Conservation (phyloP, 176 grass and related monocot species). For the Pontederia crassipes region DNA sequence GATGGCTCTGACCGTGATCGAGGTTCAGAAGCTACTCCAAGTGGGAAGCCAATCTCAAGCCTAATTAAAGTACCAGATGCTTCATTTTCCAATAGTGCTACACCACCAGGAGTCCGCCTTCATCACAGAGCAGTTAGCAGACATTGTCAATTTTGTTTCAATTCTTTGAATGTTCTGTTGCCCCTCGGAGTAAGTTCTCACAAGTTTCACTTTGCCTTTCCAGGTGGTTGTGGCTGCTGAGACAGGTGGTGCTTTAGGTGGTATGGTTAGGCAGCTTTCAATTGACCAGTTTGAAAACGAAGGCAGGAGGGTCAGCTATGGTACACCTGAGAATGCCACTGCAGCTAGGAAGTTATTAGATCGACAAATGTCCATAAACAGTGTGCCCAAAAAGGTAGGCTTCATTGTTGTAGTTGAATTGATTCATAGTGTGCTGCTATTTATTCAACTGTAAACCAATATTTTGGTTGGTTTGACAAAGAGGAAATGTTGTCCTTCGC, state of each 20-base stretch:
- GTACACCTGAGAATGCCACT: conserved; percentile 38
- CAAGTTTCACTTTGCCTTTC: background rate
- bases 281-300: conserved; percentile 64
- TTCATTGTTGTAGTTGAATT: background rate
- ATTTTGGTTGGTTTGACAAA: too few relatives aligned
- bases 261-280: conserved; percentile 46
- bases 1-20: conserved; percentile 20
- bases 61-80: conserved; percentile 27
- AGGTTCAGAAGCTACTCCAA: conserved; percentile 19
- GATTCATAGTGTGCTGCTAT: background rate
- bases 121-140: too few relatives aligned
- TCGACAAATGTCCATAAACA: conserved; percentile 46
- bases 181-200: too few relatives aligned
- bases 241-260: conserved; percentile 42
- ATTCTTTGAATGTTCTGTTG: too few relatives aligned
- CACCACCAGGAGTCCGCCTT: background rate
- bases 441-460: too few relatives aligned
- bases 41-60: conserved; percentile 16
- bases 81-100: conserved; percentile 12
- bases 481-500: too few relatives aligned
- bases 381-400: conserved; percentile 37
- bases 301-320: conserved; percentile 51
- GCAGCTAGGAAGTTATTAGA: conserved; percentile 45
- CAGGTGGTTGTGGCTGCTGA: conserved; percentile 45
- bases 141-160: too few relatives aligned